Percentiles rank a stretch among this genome's conserved stretches.
Conservation (phyloP, 257 asterid species). For the Nicotiana benthamiana region DNA sequence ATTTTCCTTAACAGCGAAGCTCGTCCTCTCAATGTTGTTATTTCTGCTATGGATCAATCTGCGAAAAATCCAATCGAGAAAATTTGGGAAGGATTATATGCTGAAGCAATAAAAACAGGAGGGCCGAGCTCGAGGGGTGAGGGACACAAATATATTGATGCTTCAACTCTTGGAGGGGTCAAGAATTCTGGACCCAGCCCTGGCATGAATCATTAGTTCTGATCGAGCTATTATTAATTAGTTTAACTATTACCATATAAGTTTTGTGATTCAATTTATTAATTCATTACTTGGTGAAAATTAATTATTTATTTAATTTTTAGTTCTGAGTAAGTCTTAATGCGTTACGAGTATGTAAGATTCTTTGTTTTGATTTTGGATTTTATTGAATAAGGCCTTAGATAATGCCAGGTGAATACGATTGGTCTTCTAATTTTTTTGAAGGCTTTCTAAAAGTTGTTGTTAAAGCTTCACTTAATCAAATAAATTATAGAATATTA, state of each 20-base stretch:
- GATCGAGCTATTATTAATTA: not conserved
- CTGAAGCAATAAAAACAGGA: slow-evolving; percentile 23
- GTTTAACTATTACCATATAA: not conserved
- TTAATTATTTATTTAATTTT: not conserved
- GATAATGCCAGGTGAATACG: not conserved
- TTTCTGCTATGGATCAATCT: not conserved
- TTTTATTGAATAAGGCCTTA: not conserved
- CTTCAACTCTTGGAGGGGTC: slow-evolving; percentile 7
- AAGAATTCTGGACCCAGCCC: slow-evolving; percentile 30
- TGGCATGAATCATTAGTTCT: slow-evolving; percentile 3
- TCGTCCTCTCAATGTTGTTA: slow-evolving; percentile 13
- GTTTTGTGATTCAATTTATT: not conserved
- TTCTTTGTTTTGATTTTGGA: not conserved
- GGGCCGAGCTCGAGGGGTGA: slow-evolving; percentile 17
- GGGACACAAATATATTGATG: slow-evolving; percentile 8
- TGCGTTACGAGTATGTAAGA: not conserved
- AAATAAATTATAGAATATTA: not conserved
- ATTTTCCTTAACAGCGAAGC: slow-evolving; percentile 6
- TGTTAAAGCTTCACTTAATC: not conserved
- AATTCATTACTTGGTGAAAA: not conserved
- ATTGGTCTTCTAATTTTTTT: not conserved
- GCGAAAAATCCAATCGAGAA: not conserved
- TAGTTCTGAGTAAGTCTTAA: not conserved
- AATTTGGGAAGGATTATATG: slow-evolving; percentile 3
- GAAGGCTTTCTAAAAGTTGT: not conserved